phyloP scores from a whole-genome alignment of 176 grass and related monocot species.

The Aechmea fasciata region DNA sequence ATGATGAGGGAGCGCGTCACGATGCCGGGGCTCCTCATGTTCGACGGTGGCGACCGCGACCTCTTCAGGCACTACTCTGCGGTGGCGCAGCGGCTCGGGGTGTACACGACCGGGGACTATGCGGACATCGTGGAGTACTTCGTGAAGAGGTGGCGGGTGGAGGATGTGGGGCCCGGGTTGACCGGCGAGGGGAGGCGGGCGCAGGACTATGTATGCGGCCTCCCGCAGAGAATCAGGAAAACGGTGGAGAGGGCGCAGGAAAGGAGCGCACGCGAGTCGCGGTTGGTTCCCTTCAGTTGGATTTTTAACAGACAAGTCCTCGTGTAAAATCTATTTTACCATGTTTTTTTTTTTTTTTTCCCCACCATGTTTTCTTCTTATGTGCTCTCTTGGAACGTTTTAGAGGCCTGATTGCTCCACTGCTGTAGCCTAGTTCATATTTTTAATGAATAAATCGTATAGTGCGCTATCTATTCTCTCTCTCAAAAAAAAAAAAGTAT shows the following conservation, averaged over 20 bases:
- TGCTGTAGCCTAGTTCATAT: too few relatives aligned
- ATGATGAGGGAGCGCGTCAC: conserved; percentile 30
- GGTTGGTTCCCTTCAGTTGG: conserved; percentile 18
- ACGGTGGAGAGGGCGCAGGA: background rate
- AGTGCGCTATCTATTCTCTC: too few relatives aligned
- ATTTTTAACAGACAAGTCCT: conserved; percentile 20
- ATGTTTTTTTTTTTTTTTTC: too few relatives aligned
- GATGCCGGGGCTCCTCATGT: conserved; percentile 34
- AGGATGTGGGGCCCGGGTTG: background rate
- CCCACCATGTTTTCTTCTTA: too few relatives aligned
- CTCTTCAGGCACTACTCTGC: conserved; percentile 26
- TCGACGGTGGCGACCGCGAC: conserved; percentile 22
- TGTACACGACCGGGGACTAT: conserved; percentile 38
- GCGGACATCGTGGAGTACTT: conserved; percentile 27
- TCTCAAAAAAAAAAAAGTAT: too few relatives aligned
- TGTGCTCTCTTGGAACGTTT: too few relatives aligned
- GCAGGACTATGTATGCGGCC: conserved; percentile 26
- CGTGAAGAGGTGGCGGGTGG: conserved; percentile 21
- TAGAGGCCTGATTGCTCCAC: too few relatives aligned
- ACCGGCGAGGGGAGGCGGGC: conserved; percentile 17
- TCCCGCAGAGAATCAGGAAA: conserved; percentile 23
- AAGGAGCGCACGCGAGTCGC: background rate
- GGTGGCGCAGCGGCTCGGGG: conserved; percentile 30
- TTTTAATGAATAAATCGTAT: too few relatives aligned
- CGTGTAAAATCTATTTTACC: background rate